Conservation (phyloP, 2,329 filamentous ascomycete species). For the Celoporthe dispersa region DNA sequence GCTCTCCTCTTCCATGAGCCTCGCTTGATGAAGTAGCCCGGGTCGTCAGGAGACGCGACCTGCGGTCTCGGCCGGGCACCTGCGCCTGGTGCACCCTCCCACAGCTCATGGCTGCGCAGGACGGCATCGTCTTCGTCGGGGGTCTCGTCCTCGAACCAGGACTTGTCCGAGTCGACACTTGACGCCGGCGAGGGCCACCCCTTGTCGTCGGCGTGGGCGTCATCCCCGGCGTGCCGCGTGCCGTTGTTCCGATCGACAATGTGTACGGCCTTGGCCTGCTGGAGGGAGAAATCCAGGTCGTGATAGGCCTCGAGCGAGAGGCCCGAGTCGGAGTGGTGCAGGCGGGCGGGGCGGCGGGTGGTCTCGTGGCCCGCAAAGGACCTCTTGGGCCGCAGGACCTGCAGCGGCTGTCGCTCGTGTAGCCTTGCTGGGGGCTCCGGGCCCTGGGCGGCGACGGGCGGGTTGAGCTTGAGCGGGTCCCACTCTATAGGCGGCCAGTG, state of each 20-base stretch:
- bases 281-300: slow-evolving; percentile 43
- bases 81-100: slow-evolving; percentile 19
- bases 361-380: slow-evolving; percentile 21
- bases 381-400: slow-evolving; percentile 17
- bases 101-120: slow-evolving; percentile 23
- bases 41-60: slow-evolving; percentile 30
- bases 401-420: slow-evolving; percentile 23
- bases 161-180: slow-evolving; percentile 29
- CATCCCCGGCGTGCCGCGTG: slow-evolving; percentile 4
- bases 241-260: slow-evolving; percentile 14
- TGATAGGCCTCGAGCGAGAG: slow-evolving; percentile 36
- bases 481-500: slow-evolving; percentile 37
- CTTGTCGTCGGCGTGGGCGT: slow-evolving; percentile 20
- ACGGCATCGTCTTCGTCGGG: slow-evolving; percentile 20
- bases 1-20: slow-evolving; percentile 44
- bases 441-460: slow-evolving; percentile 28
- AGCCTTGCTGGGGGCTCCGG: slow-evolving; percentile 16
- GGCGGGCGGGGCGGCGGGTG: slow-evolving; percentile 12
- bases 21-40: slow-evolving; percentile 38
- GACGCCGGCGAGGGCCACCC: slow-evolving; percentile 29
- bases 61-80: slow-evolving; percentile 32
- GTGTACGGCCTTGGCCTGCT: slow-evolving; percentile 22
- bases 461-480: slow-evolving; percentile 42
- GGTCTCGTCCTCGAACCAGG: slow-evolving; percentile 25
- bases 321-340: slow-evolving; percentile 30